phyloP scores from a whole-genome alignment of 768 basidiomycete species.

The Rhodotorula sphaerocarpa region DNA sequence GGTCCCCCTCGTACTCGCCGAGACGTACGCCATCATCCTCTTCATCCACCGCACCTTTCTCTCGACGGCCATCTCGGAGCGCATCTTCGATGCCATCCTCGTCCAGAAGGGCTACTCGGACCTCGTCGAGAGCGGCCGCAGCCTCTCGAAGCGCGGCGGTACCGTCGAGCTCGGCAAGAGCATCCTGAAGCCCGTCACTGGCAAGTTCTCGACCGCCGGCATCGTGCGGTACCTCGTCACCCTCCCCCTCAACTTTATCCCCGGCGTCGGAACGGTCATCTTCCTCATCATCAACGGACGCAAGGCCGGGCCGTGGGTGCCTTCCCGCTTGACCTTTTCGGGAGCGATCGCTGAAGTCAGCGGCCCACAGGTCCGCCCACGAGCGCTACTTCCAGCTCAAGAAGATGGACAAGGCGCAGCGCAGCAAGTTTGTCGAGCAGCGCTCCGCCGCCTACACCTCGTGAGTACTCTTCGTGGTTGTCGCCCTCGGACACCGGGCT shows the following conservation, averaged over 20 bases:
- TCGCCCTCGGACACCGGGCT: not conserved
- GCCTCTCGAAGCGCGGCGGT: constrained; percentile 34
- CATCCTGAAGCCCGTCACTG: constrained; percentile 51
- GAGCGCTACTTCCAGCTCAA: constrained; percentile 64
- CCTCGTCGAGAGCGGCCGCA: constrained; percentile 47
- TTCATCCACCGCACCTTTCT: constrained; percentile 50
- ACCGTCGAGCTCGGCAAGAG: constrained; percentile 43
- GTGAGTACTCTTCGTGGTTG: constrained; percentile 44
- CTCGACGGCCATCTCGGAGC: constrained; percentile 47
- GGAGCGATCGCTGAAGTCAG: not conserved
- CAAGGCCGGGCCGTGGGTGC: constrained; percentile 24
- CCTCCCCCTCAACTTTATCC: constrained; percentile 61
- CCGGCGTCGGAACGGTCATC: constrained; percentile 56
- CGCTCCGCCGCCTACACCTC: constrained; percentile 58
- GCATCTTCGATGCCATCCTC: constrained; percentile 52
- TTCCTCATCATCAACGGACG: constrained; percentile 53
- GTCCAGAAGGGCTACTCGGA: constrained; percentile 46
- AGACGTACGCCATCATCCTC: constrained; percentile 44
- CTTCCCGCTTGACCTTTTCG: not conserved
- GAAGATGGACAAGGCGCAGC: constrained; percentile 47
- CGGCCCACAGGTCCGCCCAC: constrained; percentile 52
- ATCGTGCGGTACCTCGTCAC: constrained; percentile 57
- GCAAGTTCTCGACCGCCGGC: constrained; percentile 43
- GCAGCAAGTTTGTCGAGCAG: constrained; percentile 46
- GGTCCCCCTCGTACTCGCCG: constrained; percentile 46